These are phyloP conservation scores for Urtica urens DNA, from an alignment of 306 rosid genomes.

Conservation along the genomic window DNA sequence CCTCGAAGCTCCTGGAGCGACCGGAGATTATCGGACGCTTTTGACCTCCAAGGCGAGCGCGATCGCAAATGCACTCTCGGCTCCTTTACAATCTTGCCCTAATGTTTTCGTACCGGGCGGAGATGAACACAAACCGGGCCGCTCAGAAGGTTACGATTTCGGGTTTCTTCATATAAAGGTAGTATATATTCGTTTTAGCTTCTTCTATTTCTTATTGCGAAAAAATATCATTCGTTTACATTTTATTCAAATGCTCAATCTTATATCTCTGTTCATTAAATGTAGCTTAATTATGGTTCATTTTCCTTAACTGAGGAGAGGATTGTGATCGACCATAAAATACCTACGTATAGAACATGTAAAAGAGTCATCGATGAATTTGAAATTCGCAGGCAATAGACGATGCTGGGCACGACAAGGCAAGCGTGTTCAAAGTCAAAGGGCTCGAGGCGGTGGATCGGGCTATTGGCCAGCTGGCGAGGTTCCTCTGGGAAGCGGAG, in stretches of 20 bases:
- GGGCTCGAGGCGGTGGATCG: conserved; percentile 81
- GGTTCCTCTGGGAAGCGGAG: conserved; percentile 85
- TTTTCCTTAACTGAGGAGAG: too few species aligned
- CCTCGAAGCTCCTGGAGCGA: conserved; percentile 94
- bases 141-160: conserved; percentile 84
- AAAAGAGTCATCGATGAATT: conserved; percentile 4
- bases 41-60: conserved; percentile 78
- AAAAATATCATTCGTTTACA: too few species aligned
- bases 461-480: conserved; percentile 74
- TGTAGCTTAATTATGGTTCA: too few species aligned
- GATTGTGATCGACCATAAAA: too few species aligned
- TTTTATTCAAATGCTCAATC: too few species aligned
- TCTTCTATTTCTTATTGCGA: conserved; percentile 4
- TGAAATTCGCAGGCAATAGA: conserved; percentile 76
- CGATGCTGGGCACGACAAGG: conserved; percentile 95
- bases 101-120: conserved; percentile 77
- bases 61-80: conserved; percentile 75
- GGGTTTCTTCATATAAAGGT: conserved; percentile 98
- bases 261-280: too few species aligned
- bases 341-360: not conserved
- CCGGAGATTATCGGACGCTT: conserved; percentile 87
- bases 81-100: conserved; percentile 66
- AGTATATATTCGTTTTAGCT: not conserved
- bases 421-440: conserved; percentile 66
- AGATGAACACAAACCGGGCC: conserved; percentile 72